A percentile compares a stretch with the other conserved stretches of the same genome.
Conservation (phyloP, 2,329 filamentous ascomycete species). For the Colletotrichum sp. region DNA sequence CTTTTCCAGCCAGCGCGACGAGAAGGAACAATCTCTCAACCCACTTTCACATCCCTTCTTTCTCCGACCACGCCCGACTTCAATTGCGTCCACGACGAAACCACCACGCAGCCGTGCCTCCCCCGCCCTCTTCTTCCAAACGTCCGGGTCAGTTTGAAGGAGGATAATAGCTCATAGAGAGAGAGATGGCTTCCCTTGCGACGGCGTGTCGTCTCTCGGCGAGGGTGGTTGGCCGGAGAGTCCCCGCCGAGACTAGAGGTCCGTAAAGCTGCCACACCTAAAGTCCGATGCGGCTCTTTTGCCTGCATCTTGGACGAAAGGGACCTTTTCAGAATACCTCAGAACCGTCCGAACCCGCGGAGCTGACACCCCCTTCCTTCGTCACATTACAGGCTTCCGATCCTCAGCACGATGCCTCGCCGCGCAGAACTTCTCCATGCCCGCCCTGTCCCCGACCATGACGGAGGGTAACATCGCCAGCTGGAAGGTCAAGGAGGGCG, state of each 20-base stretch:
- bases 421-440: conserved; percentile 90
- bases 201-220: conserved; percentile 68
- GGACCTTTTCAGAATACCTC: not conserved
- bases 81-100: not conserved
- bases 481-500: conserved; percentile 89
- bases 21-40: conserved; percentile 2
- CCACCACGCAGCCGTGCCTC: not conserved
- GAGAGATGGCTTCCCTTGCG: conserved; percentile 69
- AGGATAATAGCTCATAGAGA: not conserved
- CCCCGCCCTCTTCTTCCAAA: not conserved
- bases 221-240: conserved; percentile 60
- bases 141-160: not conserved
- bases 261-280: conserved; percentile 29
- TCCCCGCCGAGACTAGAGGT: conserved; percentile 65
- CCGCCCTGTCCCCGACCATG: conserved; percentile 90
- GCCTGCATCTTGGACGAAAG: not conserved
- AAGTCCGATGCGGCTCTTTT: not conserved
- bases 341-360: not conserved
- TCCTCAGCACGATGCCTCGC: conserved; percentile 68
- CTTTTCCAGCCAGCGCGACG: not conserved
- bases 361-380: conserved; percentile 7
- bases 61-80: not conserved
- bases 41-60: conserved; percentile 14
- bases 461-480: conserved; percentile 87
- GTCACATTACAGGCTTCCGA: conserved; percentile 59